Conservation (phyloP, 768 basidiomycete genomes). For the Antrodiella citrinella region DNA sequence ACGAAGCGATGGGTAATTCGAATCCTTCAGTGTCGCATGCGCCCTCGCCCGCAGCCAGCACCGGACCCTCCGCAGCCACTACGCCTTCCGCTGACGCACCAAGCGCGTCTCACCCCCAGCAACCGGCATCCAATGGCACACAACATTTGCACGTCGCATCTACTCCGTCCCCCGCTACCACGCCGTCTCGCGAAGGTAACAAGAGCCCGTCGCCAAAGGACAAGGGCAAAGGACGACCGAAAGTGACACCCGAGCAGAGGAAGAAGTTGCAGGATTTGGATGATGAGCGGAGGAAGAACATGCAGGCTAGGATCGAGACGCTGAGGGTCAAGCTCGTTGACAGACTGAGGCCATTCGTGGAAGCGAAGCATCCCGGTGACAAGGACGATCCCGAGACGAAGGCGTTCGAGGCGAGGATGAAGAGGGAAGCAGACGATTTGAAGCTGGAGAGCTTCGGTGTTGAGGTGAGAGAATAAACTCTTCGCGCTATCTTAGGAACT, state of each 20-base stretch:
- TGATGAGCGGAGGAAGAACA: constrained; percentile 66
- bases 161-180: neutral
- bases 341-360: constrained; percentile 82
- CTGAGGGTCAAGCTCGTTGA: constrained; percentile 78
- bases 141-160: neutral
- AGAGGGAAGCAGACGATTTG: constrained; percentile 84
- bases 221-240: constrained; percentile 35
- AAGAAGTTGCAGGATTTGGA: constrained; percentile 81
- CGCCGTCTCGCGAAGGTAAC: neutral
- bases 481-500: constrained; percentile 61
- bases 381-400: constrained; percentile 78
- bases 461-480: constrained; percentile 49
- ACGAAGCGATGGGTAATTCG: constrained; percentile 25
- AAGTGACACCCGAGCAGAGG: constrained; percentile 74
- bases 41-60: constrained; percentile 12
- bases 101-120: neutral
- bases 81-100: neutral
- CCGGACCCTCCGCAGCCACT: constrained; percentile 9
- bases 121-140: neutral
- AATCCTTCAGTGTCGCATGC: constrained; percentile 17
- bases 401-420: constrained; percentile 70
- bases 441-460: constrained; percentile 97
- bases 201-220: constrained; percentile 23
- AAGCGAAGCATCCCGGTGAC: constrained; percentile 76
- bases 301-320: constrained; percentile 68